These are phyloP conservation scores for Maudiozyma bulderi DNA, from an alignment of 805 yeast genomes.

Conservation along the genomic window DNA sequence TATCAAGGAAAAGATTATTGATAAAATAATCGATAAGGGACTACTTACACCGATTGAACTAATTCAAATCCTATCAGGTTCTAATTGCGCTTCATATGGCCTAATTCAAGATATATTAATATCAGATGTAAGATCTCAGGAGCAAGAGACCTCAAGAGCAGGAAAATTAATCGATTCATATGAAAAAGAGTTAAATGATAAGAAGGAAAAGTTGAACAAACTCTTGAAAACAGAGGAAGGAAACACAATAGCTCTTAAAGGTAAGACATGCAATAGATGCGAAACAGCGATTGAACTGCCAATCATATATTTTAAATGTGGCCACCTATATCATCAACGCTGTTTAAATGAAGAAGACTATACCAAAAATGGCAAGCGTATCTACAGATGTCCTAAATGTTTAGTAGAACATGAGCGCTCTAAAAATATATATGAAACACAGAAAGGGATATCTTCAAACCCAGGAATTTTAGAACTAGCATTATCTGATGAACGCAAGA, in stretches of 20 bases:
- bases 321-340: constrained; percentile 75
- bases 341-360: constrained; percentile 50
- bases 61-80: constrained; percentile 54
- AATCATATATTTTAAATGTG: constrained; percentile 72
- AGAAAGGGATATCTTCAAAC: constrained; percentile 52
- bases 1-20: constrained; percentile 38
- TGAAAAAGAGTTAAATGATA: constrained; percentile 51
- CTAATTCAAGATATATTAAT: constrained; percentile 59
- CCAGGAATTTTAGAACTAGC: constrained; percentile 53
- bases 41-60: constrained; percentile 68
- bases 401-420: constrained; percentile 61
- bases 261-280: constrained; percentile 59
- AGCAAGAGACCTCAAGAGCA: constrained; percentile 60
- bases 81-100: constrained; percentile 60
- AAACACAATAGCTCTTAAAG: constrained; percentile 39
- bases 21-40: constrained; percentile 41
- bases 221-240: constrained; percentile 32
- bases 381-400: constrained; percentile 64
- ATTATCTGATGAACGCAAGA: constrained; percentile 37
- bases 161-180: constrained; percentile 57
- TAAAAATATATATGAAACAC: constrained; percentile 46
- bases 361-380: constrained; percentile 9
- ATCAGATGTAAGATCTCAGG: constrained; percentile 48
- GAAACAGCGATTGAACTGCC: constrained; percentile 62
- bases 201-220: constrained; percentile 43